Conservation (phyloP, 345 rosid genomes). For the Durio zibethinus region DNA sequence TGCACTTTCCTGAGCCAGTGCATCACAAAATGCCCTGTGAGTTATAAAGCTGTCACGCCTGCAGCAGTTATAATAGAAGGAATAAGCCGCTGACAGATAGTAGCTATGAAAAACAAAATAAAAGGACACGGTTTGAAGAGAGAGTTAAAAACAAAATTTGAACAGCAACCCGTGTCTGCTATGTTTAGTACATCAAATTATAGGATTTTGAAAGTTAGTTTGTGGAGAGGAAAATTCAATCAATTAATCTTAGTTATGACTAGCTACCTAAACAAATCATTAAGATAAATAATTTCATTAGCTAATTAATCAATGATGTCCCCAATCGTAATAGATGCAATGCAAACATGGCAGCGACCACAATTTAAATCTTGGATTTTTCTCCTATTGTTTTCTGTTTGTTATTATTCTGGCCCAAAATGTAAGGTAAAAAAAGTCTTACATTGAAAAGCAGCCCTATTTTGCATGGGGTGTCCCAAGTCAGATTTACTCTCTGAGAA, state of each 20-base stretch:
- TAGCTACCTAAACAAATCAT: slow-evolving; percentile 28
- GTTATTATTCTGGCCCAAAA: neutral
- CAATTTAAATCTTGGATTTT: no score
- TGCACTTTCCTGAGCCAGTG: slow-evolving; percentile 68
- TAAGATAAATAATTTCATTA: no score
- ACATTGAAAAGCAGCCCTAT: neutral
- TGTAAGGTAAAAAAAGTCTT: neutral
- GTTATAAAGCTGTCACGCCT: slow-evolving; percentile 91
- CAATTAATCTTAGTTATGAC: slow-evolving; percentile 27
- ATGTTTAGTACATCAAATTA: slow-evolving; percentile 34
- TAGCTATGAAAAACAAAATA: no score
- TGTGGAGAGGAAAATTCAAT: neutral
- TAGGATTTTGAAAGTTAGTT: slow-evolving; percentile 30
- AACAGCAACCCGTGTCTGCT: slow-evolving; percentile 31
- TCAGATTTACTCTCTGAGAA: neutral
- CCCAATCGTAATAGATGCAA: no score
- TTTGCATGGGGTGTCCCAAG: neutral
- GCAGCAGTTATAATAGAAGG: slow-evolving; percentile 20
- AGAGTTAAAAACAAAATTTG: slow-evolving; percentile 18
- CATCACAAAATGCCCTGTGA: slow-evolving; percentile 86
- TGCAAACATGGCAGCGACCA: no score
- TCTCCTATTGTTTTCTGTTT: neutral
- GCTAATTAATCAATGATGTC: no score
- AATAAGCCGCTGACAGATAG: neutral
- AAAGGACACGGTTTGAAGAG: slow-evolving; percentile 22